These are phyloP conservation scores for Barnettozyma wickerhamii DNA, from an alignment of 805 yeast species.

Conservation along the genomic window DNA sequence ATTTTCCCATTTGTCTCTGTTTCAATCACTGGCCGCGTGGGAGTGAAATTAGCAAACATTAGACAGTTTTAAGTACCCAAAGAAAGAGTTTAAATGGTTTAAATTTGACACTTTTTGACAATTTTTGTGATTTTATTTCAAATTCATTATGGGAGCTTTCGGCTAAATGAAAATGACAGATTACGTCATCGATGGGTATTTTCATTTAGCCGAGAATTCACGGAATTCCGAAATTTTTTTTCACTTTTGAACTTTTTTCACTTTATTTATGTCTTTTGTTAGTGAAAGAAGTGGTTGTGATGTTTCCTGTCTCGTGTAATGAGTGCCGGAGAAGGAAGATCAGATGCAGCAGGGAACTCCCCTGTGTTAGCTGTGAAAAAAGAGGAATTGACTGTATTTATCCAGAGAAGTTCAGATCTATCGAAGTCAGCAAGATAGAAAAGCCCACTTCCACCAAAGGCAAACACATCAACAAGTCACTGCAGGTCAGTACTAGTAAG, in stretches of 20 bases:
- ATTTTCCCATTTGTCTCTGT: slow-evolving; percentile 4
- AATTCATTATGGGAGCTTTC: no score
- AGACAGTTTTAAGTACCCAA: background rate
- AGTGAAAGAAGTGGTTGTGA: slow-evolving; percentile 5
- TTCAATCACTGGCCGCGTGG: slow-evolving; percentile 1
- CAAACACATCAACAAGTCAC: background rate
- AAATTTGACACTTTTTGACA: no score
- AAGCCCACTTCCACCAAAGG: background rate
- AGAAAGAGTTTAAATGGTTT: no score
- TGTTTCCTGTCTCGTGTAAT: slow-evolving; percentile 22
- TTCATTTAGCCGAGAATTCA: no score
- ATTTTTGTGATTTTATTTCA: no score
- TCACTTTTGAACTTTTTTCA: background rate
- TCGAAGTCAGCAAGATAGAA: slow-evolving; percentile 14
- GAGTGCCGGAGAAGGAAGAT: slow-evolving; percentile 26
- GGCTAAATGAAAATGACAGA: no score
- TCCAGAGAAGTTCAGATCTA: slow-evolving; percentile 23
- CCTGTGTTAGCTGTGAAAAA: slow-evolving; percentile 18
- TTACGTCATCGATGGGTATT: no score
- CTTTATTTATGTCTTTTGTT: background rate
- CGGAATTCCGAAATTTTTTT: background rate
- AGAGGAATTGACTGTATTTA: slow-evolving; percentile 15
- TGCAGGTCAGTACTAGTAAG: no score
- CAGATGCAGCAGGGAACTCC: slow-evolving; percentile 17
- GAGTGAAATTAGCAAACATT: slow-evolving; percentile 8